Conservation (phyloP, 139 green algal species). For the Chlorella sp. region DNA sequence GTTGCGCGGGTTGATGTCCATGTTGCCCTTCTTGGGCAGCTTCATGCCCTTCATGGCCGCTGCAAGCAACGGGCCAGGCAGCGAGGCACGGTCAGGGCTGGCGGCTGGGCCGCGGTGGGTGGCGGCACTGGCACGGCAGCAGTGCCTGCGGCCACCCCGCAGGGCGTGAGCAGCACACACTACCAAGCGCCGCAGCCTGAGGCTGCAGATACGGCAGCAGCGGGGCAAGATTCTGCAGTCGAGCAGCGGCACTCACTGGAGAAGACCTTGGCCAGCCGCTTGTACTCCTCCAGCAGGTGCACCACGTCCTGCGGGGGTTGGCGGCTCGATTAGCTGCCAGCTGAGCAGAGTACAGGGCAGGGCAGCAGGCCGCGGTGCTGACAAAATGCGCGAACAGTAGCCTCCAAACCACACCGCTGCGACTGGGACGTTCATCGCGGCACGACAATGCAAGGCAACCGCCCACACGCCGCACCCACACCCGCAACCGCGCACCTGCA, state of each 20-base stretch:
- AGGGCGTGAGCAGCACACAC: background rate
- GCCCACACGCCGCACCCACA: no score
- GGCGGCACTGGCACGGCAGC: background rate
- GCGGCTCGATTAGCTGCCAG: no score
- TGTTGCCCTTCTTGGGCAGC: constrained; percentile 87
- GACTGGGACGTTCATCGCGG: no score
- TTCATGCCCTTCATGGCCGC: constrained; percentile 93
- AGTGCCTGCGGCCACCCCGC: no score
- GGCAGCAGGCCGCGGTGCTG: no score
- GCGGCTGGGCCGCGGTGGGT: no score
- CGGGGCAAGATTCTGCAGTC: no score
- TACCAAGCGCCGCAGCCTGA: no score
- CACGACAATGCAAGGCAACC: background rate
- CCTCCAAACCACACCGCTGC: no score
- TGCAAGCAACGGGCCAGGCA: background rate
- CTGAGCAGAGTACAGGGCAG: background rate
- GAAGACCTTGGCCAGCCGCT: constrained; percentile 85
- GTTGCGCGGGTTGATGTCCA: constrained; percentile 78
- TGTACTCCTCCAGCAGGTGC: constrained; percentile 93
- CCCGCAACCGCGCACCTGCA: background rate
- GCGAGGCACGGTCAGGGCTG: no score
- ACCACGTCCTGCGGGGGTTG: constrained; percentile 64
- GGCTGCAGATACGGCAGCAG: no score
- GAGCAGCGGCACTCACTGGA: constrained; percentile 36
- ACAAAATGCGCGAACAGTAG: no score